Conservation (phyloP, 768 basidiomycete species). For the Boletus patriciae region DNA sequence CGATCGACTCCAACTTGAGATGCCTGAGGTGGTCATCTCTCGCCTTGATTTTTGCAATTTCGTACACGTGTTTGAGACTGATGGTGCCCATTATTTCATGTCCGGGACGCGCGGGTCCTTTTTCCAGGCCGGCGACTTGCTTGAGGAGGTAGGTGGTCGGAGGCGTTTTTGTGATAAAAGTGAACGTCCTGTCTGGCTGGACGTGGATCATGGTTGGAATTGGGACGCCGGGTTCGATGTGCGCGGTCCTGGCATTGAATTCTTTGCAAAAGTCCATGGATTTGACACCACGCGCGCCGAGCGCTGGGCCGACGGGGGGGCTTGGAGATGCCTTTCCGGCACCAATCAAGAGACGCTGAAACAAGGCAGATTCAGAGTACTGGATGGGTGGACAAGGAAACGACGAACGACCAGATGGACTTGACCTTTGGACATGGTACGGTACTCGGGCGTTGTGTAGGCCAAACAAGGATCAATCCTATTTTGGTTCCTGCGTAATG, state of each 20-base stretch:
- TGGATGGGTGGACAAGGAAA: conserved; percentile 5
- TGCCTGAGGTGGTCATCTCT: conserved; percentile 88
- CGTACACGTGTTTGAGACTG: conserved; percentile 95
- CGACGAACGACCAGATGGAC: conserved; percentile 74
- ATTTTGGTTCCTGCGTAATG: background rate
- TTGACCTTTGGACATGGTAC: conserved; percentile 66
- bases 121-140: conserved; percentile 85
- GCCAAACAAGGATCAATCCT: conserved; percentile 26
- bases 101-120: conserved; percentile 82
- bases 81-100: conserved; percentile 78
- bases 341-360: conserved; percentile 78
- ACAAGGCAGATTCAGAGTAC: conserved; percentile 15
- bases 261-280: conserved; percentile 99
- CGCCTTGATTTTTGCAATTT: conserved; percentile 96
- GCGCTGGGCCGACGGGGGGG: conserved; percentile 94
- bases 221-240: conserved; percentile 81
- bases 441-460: background rate
- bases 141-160: conserved; percentile 89
- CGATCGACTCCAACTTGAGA: conserved; percentile 82
- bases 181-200: conserved; percentile 92
- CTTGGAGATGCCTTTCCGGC: conserved; percentile 96
- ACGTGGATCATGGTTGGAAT: conserved; percentile 92
- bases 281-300: conserved; percentile 97
- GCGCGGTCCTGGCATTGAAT: conserved; percentile 96
- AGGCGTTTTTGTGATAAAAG: conserved; percentile 90